Evolutionary conservation across 306 rosid species (phyloP).

Genomic region (Glycine latifolia): DNA sequence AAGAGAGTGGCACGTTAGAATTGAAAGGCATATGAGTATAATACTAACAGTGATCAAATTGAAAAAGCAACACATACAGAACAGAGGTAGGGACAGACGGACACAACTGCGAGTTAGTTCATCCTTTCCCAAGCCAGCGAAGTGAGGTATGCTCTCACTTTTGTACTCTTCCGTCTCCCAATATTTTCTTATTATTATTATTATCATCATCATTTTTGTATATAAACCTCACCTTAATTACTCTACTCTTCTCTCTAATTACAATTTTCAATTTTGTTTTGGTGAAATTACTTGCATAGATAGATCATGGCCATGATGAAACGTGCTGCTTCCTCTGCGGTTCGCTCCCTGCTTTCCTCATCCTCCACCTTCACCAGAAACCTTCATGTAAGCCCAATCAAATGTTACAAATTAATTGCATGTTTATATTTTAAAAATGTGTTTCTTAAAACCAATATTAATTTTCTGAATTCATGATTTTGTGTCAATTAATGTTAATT

Average conservation of each 20-base stretch:
- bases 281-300: neutral
- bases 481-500: neutral
- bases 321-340: slow-evolving; percentile 58
- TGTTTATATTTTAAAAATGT: too few species aligned
- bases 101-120: too few species aligned
- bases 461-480: neutral
- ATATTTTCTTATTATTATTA: too few species aligned
- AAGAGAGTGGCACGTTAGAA: neutral
- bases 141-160: too few species aligned
- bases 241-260: too few species aligned
- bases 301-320: slow-evolving; percentile 61
- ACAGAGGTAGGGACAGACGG: too few species aligned
- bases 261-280: neutral
- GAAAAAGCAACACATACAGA: too few species aligned
- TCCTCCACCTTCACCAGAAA: slow-evolving; percentile 45
- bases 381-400: slow-evolving; percentile 16
- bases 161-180: too few species aligned
- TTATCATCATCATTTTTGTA: neutral
- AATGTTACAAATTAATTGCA: too few species aligned
- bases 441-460: neutral
- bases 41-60: too few species aligned
- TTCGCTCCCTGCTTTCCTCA: slow-evolving; percentile 53
- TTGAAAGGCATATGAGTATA: neutral
- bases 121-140: too few species aligned
- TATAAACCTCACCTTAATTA: too few species aligned